Evolutionary conservation across 2,329 filamentous ascomycete species (phyloP), one percentile per base, ranked within the genome.

Genomic region (Aureobasidium sp.): DNA sequence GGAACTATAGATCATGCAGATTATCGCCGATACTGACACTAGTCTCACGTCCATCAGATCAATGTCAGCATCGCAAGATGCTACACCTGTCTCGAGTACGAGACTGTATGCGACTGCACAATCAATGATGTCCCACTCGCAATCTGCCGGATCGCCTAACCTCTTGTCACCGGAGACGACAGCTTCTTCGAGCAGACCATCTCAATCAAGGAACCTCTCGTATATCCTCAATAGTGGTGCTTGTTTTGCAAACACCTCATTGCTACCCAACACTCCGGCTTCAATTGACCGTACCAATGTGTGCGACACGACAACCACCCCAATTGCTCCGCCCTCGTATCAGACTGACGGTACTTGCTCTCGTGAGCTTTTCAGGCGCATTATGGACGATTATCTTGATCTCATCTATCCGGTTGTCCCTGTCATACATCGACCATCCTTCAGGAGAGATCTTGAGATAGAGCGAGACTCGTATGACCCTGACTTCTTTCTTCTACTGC

Each of bases 391-490:
- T 17, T 51, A 51, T n/a, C 16, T 41, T 2, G 35, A 51, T 1
- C 17, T 40, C 3, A 14, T 51, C 11, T 51, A 51, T 34, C 37
- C 48, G 1, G 21, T 51, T 2, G 37, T 51, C 3, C 48, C 48
- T 11, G 17, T 51, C 4, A 27, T 51, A 4, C 48, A 51, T 35
- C 37, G 35, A 32, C 48, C 48, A 4, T n/a, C 37, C 6, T 51
- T 51, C 19, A 10, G 7, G 19, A 10, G 6, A 22, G 35, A 51
- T 25, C 27, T 51, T 6, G 25, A 34, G 2, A 12, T 7, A 10
- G 35, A 11, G 2, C 16, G 27, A 11, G 27, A 51, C 19, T 27
- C 25, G 12, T 17, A 34, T 16, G 35, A 40, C 25, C 7, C 35
- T 0, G 37, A 38, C 12, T 51, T 51, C 14, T 38, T 32, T 16